Evolutionary conservation across 2,329 filamentous ascomycete genomes (phyloP).

Genomic region (Colletotrichum camelliae): DNA sequence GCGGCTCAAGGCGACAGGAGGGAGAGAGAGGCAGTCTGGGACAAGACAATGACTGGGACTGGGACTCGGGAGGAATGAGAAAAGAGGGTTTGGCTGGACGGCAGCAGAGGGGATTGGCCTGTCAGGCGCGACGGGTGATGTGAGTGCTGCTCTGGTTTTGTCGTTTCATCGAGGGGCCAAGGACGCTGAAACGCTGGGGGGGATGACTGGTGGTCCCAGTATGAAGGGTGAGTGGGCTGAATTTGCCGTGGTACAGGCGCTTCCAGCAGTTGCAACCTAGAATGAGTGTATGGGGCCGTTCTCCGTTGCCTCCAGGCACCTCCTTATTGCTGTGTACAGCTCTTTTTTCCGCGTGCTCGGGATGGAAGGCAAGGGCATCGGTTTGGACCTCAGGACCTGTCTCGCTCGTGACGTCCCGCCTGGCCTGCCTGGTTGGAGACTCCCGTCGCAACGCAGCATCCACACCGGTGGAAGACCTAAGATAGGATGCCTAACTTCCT

Average conservation of each 20-base stretch:
- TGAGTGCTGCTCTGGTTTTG: conserved; percentile 11
- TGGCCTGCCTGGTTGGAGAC: background rate
- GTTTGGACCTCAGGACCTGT: background rate
- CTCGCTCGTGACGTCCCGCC: background rate
- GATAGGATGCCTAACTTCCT: background rate
- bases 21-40: background rate
- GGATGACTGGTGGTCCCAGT: conserved; percentile 4
- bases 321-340: background rate
- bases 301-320: background rate
- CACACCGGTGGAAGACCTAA: background rate
- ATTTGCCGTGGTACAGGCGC: background rate
- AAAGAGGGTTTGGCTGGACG: conserved; percentile 3
- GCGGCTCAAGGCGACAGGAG: background rate
- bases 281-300: background rate
- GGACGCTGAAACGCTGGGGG: conserved; percentile 20
- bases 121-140: conserved; percentile 7
- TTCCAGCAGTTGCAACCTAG: background rate
- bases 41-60: background rate
- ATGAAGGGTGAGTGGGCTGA: conserved; percentile 1
- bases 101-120: conserved; percentile 19
- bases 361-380: background rate
- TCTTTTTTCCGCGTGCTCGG: background rate
- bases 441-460: background rate
- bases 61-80: background rate
- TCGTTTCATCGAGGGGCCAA: conserved; percentile 23